Conservation (phyloP, 1,139 yeast genomes). For the Hyphopichia fennica region DNA sequence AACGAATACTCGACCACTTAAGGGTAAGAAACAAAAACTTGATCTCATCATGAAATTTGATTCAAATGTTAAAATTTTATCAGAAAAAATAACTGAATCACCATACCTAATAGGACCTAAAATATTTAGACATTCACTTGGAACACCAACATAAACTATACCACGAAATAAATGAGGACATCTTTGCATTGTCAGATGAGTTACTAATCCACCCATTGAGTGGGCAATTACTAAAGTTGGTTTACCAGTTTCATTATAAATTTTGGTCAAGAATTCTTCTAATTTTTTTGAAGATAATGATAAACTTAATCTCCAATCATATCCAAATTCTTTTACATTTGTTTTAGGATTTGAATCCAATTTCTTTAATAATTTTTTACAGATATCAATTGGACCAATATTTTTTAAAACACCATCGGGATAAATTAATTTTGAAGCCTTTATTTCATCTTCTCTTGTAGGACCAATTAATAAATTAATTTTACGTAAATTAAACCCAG, state of each 20-base stretch:
- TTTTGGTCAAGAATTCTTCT: slow-evolving; percentile 41
- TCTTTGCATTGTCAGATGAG: slow-evolving; percentile 74
- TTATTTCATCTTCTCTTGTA: slow-evolving; percentile 57
- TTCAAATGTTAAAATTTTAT: slow-evolving; percentile 73
- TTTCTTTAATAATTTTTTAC: slow-evolving; percentile 58
- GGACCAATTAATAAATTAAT: slow-evolving; percentile 76
- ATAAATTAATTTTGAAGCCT: slow-evolving; percentile 50
- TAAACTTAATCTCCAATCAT: slow-evolving; percentile 85
- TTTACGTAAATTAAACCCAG: slow-evolving; percentile 73
- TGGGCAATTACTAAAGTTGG: slow-evolving; percentile 78
- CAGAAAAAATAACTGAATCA: slow-evolving; percentile 74
- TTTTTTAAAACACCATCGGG: slow-evolving; percentile 81
- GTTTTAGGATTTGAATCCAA: slow-evolving; percentile 59
- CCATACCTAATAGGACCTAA: slow-evolving; percentile 84
- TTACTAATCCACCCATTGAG: slow-evolving; percentile 89
- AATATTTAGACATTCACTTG: slow-evolving; percentile 81
- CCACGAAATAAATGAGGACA: slow-evolving; percentile 72
- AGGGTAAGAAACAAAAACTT: slow-evolving; percentile 74
- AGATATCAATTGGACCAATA: slow-evolving; percentile 85
- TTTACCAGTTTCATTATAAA: slow-evolving; percentile 43
- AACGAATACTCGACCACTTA: slow-evolving; percentile 70
- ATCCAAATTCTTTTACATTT: slow-evolving; percentile 73
- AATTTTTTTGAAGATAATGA: slow-evolving; percentile 52
- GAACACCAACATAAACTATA: slow-evolving; percentile 77
- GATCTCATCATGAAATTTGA: slow-evolving; percentile 89